These are phyloP conservation scores for Colletotrichum sp. DNA, from an alignment of 2,329 filamentous ascomycete species.

Conservation along the genomic window DNA sequence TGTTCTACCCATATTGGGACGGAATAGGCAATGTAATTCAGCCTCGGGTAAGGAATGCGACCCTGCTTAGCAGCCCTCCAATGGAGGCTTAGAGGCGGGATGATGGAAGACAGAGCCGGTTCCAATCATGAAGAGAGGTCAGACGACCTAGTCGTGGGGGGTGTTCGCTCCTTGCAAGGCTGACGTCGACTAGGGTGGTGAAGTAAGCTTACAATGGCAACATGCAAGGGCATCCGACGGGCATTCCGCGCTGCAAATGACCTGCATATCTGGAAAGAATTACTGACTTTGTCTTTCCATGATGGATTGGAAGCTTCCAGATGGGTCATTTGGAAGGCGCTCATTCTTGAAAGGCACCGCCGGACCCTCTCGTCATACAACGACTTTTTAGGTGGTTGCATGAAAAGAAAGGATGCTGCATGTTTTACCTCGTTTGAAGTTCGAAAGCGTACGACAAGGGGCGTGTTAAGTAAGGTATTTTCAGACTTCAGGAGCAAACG, in stretches of 20 bases:
- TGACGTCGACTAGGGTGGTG: background rate
- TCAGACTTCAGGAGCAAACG: no score
- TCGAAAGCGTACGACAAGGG: no score
- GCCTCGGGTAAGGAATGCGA: background rate
- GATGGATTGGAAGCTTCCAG: no score
- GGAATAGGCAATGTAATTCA: background rate
- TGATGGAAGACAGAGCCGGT: background rate
- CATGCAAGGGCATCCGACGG: background rate
- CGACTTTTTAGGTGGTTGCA: no score
- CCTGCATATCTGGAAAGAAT: background rate
- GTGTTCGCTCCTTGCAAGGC: background rate
- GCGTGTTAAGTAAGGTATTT: no score
- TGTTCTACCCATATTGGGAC: background rate
- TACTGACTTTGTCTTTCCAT: no score
- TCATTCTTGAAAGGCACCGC: no score
- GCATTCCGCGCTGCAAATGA: background rate
- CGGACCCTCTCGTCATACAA: no score
- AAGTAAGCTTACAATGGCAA: background rate
- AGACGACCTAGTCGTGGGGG: background rate
- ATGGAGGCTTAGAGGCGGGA: background rate
- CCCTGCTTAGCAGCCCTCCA: background rate
- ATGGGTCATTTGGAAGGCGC: no score
- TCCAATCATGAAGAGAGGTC: background rate
- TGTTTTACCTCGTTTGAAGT: no score
- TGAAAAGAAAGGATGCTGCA: no score